Base-by-base conservation (phyloP, 108 stramenopile genomes). In the Skeletonema grethae region DNA sequence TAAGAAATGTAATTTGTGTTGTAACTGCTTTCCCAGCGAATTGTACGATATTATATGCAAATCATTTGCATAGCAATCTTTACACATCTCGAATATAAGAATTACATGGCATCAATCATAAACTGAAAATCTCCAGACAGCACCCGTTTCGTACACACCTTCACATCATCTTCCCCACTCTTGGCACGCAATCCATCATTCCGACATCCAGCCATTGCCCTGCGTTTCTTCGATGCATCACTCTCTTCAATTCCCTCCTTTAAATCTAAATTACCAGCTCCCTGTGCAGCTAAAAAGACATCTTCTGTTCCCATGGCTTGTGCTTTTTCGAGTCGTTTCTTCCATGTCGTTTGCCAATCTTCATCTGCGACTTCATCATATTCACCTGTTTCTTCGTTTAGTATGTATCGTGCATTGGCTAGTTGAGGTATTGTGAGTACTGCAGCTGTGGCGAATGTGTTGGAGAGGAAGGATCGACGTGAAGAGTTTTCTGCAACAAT, bases 351-450 rank as follows among this genome's bases (percentile, higher is more conserved):
- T 65, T 88, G 82, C 87, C 87, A 88, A 36, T 85, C 85, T 38
- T 67, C 65, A 20, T 86, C 86, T 18, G 68, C 41, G 11, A 84
- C 65, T 65, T 88, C 83, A 25, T 84, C 84, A 45, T 88, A 88
- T 5, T 88, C 87, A n/a, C 87, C 87, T 7, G 82, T 85, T 45
- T 84, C 83, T 16, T 88, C 87, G 59, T 85, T 84, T 28, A 88
- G 41, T 13, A 84, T 69, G 74, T 82, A 85, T 18, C 76, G 66
- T 28, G 82, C 73, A 35, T 43, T 48, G 50, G 77, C 73, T 30
- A 46, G n/a, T 39, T 63, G 20, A 25, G 71, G 43, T 11, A 71
- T 25, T 32, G 69, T 12, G 15, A 53, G 22, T 22, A 22, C 7
- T 57, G 69, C 34, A 5, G 75, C 35, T 25, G 69, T 50, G 12